A percentile compares a stretch with the other conserved stretches of the same genome.
These are phyloP conservation scores for Mollisiaceae sp. DNA, from an alignment of 2,329 filamentous ascomycete species.

Conservation along the genomic window DNA sequence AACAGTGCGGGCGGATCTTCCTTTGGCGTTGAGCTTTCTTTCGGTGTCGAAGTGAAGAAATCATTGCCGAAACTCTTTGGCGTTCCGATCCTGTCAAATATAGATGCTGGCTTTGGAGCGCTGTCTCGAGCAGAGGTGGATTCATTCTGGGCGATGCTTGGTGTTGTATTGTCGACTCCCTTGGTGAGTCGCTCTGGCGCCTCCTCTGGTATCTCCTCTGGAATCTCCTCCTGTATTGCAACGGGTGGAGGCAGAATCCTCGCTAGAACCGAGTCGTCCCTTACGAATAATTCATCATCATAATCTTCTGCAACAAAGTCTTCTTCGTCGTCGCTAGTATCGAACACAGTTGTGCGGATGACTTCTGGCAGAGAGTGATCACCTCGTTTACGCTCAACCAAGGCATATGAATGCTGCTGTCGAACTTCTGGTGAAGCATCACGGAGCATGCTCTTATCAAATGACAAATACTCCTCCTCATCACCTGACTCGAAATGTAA, in stretches of 20 bases:
- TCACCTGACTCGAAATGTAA: slow-evolving; percentile 55
- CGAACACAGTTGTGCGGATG: slow-evolving; percentile 61
- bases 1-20: slow-evolving; percentile 15
- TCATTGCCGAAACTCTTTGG: slow-evolving; percentile 17
- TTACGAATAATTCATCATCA: slow-evolving; percentile 37
- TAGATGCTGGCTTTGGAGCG: slow-evolving; percentile 19
- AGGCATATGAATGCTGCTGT: slow-evolving; percentile 58
- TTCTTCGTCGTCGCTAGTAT: slow-evolving; percentile 28
- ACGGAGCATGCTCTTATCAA: slow-evolving; percentile 35
- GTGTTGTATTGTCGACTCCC: not conserved
- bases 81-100: slow-evolving; percentile 27
- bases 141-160: not conserved
- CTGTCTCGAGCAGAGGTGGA: slow-evolving; percentile 5
- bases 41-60: slow-evolving; percentile 9
- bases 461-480: slow-evolving; percentile 42
- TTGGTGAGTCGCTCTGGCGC: not conserved
- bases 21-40: not conserved
- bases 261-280: slow-evolving; percentile 23
- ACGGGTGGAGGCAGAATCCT: not conserved
- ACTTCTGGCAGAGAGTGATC: slow-evolving; percentile 56
- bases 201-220: not conserved
- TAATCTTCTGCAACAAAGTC: slow-evolving; percentile 32
- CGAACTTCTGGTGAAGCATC: slow-evolving; percentile 54
- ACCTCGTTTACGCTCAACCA: slow-evolving; percentile 67
- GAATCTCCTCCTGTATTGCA: not conserved